phyloP scores from a whole-genome alignment of 2,329 filamentous ascomycete species.

The Rutstroemia sp. region DNA sequence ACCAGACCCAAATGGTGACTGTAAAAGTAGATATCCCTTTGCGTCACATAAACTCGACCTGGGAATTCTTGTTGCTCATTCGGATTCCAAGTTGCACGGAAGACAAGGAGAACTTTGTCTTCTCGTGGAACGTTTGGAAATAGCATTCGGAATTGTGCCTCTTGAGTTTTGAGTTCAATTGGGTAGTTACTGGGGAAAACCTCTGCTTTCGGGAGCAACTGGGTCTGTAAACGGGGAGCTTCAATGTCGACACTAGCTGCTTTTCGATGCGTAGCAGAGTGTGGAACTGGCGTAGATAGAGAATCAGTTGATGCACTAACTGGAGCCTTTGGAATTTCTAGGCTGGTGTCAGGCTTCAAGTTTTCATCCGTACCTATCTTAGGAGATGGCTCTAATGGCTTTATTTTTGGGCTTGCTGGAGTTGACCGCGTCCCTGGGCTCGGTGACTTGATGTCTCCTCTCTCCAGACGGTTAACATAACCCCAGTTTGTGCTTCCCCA shows the following conservation, averaged over 20 bases:
- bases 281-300: slow-evolving; percentile 4
- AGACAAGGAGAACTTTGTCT: slow-evolving; percentile 84
- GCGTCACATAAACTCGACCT: slow-evolving; percentile 81
- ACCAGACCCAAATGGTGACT: slow-evolving; percentile 90
- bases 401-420: slow-evolving; percentile 20
- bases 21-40: slow-evolving; percentile 89
- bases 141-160: slow-evolving; percentile 85
- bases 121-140: slow-evolving; percentile 73
- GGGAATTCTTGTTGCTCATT: slow-evolving; percentile 71
- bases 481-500: slow-evolving; percentile 89
- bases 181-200: slow-evolving; percentile 73
- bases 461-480: slow-evolving; percentile 53
- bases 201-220: slow-evolving; percentile 23
- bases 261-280: slow-evolving; percentile 21
- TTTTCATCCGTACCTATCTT: slow-evolving; percentile 24
- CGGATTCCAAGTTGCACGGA: slow-evolving; percentile 78
- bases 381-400: slow-evolving; percentile 21
- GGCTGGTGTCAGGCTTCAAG: slow-evolving; percentile 20
- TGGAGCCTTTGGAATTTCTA: slow-evolving; percentile 13
- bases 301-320: slow-evolving; percentile 22
- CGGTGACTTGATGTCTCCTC: slow-evolving; percentile 38
- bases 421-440: slow-evolving; percentile 16
- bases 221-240: slow-evolving; percentile 23
- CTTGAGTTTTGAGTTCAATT: slow-evolving; percentile 71
- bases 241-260: slow-evolving; percentile 31